These are phyloP conservation scores for Cryptomeria japonica DNA, from an alignment of 75 land plant species.

Conservation along the genomic window DNA sequence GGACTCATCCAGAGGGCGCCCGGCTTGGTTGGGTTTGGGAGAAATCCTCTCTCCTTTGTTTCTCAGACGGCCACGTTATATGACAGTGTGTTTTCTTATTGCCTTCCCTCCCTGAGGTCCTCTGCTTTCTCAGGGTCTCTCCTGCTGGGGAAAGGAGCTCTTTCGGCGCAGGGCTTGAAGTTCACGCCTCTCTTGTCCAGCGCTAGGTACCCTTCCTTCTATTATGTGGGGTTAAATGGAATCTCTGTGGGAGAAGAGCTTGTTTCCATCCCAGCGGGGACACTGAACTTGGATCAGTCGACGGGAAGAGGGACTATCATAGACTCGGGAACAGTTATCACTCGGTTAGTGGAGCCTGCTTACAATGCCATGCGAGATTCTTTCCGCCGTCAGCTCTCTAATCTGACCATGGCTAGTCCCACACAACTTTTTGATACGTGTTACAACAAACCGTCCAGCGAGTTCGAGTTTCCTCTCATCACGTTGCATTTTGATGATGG, in stretches of 20 bases:
- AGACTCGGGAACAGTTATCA: constrained; percentile 37
- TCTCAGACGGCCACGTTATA: constrained; percentile 9
- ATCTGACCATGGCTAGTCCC: constrained; percentile 26
- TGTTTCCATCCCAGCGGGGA: too few species aligned
- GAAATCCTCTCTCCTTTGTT: constrained; percentile 34
- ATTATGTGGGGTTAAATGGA: constrained; percentile 39
- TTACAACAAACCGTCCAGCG: constrained; percentile 28
- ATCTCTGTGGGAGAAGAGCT: too few species aligned
- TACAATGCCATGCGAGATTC: constrained; percentile 44
- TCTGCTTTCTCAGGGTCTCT: constrained; percentile 39
- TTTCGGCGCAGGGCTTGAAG: constrained; percentile 21
- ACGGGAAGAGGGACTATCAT: constrained; percentile 61
- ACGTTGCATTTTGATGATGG: constrained; percentile 36
- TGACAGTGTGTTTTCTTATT: constrained; percentile 58
- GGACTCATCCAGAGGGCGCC: constrained; percentile 33
- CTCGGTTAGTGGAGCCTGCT: too few species aligned
- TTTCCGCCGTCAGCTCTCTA: constrained; percentile 28
- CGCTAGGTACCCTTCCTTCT: constrained; percentile 41
- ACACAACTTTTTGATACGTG: constrained; percentile 47
- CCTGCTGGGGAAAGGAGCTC: too few species aligned
- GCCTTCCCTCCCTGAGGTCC: constrained; percentile 53
- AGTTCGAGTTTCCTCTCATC: constrained; percentile 24
- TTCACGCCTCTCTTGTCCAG: constrained; percentile 43
- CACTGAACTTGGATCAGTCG: background rate
- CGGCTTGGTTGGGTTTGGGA: constrained; percentile 22